Conservation (phyloP, 2,329 filamentous ascomycete genomes). For the Paraconiothyrium sp. region DNA sequence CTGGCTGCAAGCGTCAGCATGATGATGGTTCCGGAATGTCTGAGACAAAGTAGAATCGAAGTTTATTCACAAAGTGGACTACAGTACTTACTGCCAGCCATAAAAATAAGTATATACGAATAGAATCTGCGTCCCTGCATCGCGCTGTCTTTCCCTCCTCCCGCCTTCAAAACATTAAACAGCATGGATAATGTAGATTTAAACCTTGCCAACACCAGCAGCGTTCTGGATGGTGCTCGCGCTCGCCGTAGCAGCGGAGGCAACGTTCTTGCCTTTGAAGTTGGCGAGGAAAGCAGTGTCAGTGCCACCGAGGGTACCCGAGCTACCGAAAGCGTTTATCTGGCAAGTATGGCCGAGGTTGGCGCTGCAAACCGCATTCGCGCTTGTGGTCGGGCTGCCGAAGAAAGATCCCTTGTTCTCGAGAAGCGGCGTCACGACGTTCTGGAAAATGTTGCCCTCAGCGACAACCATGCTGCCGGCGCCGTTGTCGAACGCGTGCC, state of each 20-base stretch:
- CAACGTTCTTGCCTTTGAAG: conserved; percentile 65
- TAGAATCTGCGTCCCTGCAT: no score
- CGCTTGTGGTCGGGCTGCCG: conserved; percentile 42
- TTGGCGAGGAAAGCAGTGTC: conserved; percentile 60
- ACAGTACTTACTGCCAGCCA: neutral
- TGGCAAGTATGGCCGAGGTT: conserved; percentile 62
- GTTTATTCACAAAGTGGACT: neutral
- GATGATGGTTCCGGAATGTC: no score
- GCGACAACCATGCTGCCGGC: conserved; percentile 57
- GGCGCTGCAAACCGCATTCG: conserved; percentile 55
- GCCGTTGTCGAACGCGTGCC: conserved; percentile 66
- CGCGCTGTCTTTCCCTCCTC: no score
- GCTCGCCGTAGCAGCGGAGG: conserved; percentile 53
- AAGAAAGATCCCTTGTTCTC: conserved; percentile 56
- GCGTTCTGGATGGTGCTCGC: conserved; percentile 47
- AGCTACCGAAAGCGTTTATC: conserved; percentile 55
- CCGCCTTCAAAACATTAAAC: conserved; percentile 2
- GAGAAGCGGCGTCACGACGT: conserved; percentile 56
- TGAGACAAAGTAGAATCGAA: neutral
- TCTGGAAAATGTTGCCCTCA: conserved; percentile 68
- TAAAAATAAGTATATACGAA: no score
- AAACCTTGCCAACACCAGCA: conserved; percentile 58
- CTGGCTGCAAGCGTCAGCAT: no score
- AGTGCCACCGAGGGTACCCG: conserved; percentile 37
- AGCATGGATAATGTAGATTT: neutral